A percentile compares a stretch with the other conserved stretches of the same genome.
These are phyloP conservation scores for Diaporthe batatas DNA, from an alignment of 2,329 filamentous ascomycete genomes.

Conservation along the genomic window DNA sequence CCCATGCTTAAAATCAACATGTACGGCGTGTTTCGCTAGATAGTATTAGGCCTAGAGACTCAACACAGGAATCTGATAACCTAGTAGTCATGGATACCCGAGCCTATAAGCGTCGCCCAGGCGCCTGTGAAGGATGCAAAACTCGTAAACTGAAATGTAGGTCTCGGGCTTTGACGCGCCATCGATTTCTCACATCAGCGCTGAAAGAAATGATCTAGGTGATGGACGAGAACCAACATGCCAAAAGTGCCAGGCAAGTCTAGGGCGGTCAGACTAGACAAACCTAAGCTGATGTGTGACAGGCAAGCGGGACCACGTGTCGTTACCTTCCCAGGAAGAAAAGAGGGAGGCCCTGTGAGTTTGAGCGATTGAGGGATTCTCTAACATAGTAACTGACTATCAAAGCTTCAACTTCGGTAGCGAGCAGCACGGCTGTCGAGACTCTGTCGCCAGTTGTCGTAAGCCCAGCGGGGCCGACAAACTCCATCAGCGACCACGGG, in stretches of 20 bases:
- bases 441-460: not conserved
- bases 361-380: not conserved
- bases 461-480: not conserved
- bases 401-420: not conserved
- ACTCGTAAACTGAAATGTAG: not conserved
- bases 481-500: not conserved
- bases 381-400: not conserved
- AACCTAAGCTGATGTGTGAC: not conserved
- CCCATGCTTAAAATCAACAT: not conserved
- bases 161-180: not conserved
- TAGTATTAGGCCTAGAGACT: not conserved
- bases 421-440: not conserved
- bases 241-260: conserved; percentile 10
- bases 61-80: not conserved
- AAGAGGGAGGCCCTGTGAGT: not conserved
- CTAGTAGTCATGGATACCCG: conserved; percentile 1
- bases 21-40: not conserved
- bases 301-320: not conserved
- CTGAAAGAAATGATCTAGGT: not conserved
- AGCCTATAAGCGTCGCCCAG: conserved; percentile 4
- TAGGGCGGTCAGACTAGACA: not conserved
- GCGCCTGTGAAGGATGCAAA: conserved; percentile 5
- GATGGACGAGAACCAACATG: not conserved
- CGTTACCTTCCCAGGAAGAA: conserved; percentile 5
- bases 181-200: not conserved